These are phyloP conservation scores for Aspergillus texensis DNA, from an alignment of 2,329 filamentous ascomycete genomes.

Conservation along the genomic window DNA sequence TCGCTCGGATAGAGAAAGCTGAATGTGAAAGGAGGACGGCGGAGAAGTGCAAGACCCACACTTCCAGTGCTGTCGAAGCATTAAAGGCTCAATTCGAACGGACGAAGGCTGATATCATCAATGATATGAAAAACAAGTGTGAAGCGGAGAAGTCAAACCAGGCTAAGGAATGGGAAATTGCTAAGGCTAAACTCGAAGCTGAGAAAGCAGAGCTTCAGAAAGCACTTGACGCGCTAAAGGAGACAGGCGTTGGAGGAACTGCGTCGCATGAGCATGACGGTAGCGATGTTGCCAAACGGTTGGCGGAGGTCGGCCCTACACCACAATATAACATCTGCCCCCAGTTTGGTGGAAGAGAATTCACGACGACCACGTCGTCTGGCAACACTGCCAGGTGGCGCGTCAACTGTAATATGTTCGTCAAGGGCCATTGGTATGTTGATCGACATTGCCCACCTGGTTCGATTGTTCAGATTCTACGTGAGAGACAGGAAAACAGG, in stretches of 20 bases:
- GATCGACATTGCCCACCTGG: background rate
- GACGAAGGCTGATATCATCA: background rate
- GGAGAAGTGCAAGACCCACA: background rate
- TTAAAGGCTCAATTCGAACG: background rate
- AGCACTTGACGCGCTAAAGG: background rate
- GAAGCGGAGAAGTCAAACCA: background rate
- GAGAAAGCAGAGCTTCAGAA: background rate
- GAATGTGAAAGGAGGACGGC: background rate
- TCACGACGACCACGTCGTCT: background rate
- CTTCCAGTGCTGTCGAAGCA: background rate
- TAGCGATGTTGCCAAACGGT: background rate
- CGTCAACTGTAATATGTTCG: background rate
- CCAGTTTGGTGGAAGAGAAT: background rate
- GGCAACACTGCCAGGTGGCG: background rate
- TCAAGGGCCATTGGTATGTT: background rate
- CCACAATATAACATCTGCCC: background rate
- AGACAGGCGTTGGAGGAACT: background rate
- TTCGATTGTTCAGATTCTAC: background rate
- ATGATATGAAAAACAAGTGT: background rate
- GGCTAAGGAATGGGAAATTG: background rate
- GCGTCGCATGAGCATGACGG: background rate
- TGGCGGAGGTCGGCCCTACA: background rate
- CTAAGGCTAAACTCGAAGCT: background rate
- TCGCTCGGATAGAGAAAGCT: too few species aligned
- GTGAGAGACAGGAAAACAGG: background rate